A percentile compares a stretch with the other conserved stretches of the same genome.
These are phyloP conservation scores for Hortaea sp. DNA, from an alignment of 2,329 filamentous ascomycete species.

Conservation along the genomic window DNA sequence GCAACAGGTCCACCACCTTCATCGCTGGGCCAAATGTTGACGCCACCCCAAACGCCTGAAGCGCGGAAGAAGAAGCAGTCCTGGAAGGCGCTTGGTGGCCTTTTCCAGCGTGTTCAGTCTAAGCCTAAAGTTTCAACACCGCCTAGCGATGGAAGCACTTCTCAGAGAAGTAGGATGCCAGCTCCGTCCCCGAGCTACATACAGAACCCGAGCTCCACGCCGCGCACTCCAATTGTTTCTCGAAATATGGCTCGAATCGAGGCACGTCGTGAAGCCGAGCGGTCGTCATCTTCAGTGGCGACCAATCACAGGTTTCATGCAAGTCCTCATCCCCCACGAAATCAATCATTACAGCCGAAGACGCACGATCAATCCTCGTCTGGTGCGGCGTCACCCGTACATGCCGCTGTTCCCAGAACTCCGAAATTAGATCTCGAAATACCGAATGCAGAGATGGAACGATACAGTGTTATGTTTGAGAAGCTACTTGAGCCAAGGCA, in stretches of 20 bases:
- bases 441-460: slow-evolving; percentile 67
- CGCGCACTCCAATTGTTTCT: slow-evolving; percentile 2
- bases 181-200: slow-evolving; percentile 1
- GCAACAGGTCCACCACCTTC: not conserved
- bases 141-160: not conserved
- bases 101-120: slow-evolving; percentile 15
- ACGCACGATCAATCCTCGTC: slow-evolving; percentile 8
- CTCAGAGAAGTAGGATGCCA: not conserved
- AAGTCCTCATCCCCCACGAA: not conserved
- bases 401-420: slow-evolving; percentile 6
- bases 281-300: slow-evolving; percentile 2
- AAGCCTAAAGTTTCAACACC: slow-evolving; percentile 8
- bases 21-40: not conserved
- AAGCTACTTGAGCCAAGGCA: slow-evolving; percentile 49
- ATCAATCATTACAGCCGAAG: not conserved
- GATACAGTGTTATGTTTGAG: slow-evolving; percentile 92
- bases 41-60: not conserved
- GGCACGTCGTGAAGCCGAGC: slow-evolving; percentile 6
- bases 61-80: slow-evolving; percentile 18
- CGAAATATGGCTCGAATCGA: slow-evolving; percentile 4
- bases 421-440: slow-evolving; percentile 63
- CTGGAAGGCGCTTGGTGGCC: slow-evolving; percentile 18
- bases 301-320: not conserved
- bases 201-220: not conserved
- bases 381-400: not conserved